These are phyloP conservation scores for Gaultheria prostrata DNA, from an alignment of 148 eudicot genomes.

Conservation along the genomic window DNA sequence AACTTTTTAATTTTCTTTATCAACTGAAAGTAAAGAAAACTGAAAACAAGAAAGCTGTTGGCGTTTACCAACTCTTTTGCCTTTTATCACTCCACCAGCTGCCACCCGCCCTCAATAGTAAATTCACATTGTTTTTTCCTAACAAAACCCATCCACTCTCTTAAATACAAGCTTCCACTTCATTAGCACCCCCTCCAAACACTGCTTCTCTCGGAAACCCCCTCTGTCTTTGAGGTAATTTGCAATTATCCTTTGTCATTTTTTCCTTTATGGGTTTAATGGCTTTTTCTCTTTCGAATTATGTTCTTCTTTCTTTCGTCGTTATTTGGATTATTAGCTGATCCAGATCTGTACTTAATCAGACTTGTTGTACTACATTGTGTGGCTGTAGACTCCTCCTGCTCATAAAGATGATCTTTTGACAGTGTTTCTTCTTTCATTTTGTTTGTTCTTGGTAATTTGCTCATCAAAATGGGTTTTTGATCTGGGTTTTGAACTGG, in stretches of 20 bases:
- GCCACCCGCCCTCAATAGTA: neutral
- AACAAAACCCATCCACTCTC: constrained; percentile 12
- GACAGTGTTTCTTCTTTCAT: neutral
- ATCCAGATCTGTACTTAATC: constrained; percentile 13
- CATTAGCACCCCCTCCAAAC: neutral
- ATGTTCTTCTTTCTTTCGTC: neutral
- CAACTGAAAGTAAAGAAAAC: no score
- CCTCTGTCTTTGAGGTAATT: constrained; percentile 13
- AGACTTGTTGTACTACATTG: constrained; percentile 10
- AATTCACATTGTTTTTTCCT: neutral
- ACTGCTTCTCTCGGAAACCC: constrained; percentile 22
- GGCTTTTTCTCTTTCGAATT: neutral
- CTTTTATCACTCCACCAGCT: constrained; percentile 11
- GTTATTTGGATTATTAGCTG: neutral
- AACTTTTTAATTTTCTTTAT: no score
- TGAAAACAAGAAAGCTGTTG: no score
- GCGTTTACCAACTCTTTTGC: no score
- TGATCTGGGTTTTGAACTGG: constrained; percentile 15
- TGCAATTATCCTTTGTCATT: neutral
- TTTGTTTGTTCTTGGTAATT: neutral
- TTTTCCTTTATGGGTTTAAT: neutral
- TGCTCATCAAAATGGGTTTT: constrained; percentile 6
- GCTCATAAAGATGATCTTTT: neutral
- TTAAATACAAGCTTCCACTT: constrained; percentile 5
- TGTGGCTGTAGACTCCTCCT: neutral